A percentile compares a stretch with the other conserved stretches of the same genome.
Conservation (phyloP, 352 stramenopile species). For the Pythium insidiosum region DNA sequence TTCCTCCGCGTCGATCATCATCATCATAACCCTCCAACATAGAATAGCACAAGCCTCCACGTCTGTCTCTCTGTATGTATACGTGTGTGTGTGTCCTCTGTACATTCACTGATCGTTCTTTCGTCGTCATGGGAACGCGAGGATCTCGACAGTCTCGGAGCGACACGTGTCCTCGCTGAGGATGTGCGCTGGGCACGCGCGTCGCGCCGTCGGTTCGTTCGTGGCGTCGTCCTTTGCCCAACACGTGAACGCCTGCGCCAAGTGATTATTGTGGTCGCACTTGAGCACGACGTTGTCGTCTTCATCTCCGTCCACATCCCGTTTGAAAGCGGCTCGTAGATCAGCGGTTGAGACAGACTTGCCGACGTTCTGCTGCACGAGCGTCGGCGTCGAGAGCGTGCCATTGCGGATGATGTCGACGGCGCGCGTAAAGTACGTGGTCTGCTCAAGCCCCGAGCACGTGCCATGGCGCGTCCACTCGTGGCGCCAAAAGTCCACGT, state of each 20-base stretch:
- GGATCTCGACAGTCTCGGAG: conserved; percentile 37
- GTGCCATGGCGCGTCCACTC: conserved; percentile 93
- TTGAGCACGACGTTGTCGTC: conserved; percentile 27
- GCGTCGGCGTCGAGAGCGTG: conserved; percentile 39
- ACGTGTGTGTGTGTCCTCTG: no score
- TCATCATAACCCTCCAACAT: no score
- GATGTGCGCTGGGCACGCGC: conserved; percentile 49
- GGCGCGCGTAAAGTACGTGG: conserved; percentile 78
- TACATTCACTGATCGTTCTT: no score
- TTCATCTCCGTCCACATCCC: background rate
- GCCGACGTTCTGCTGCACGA: conserved; percentile 58
- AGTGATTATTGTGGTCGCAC: conserved; percentile 24
- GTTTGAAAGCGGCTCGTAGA: conserved; percentile 24
- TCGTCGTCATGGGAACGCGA: conserved; percentile 43
- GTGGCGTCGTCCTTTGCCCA: conserved; percentile 50
- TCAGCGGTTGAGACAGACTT: conserved; percentile 30
- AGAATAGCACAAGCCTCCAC: no score
- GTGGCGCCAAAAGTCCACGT: conserved; percentile 89
- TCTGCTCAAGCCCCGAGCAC: conserved; percentile 82
- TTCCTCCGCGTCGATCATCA: no score
- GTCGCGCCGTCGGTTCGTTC: conserved; percentile 37
- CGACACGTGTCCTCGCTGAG: conserved; percentile 69
- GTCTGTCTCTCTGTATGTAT: no score
- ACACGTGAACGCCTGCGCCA: conserved; percentile 80
- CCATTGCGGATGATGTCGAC: conserved; percentile 77